Evolutionary conservation across 2,329 filamentous ascomycete species (phyloP).

Genomic region (Trichoderma simmonsii): DNA sequence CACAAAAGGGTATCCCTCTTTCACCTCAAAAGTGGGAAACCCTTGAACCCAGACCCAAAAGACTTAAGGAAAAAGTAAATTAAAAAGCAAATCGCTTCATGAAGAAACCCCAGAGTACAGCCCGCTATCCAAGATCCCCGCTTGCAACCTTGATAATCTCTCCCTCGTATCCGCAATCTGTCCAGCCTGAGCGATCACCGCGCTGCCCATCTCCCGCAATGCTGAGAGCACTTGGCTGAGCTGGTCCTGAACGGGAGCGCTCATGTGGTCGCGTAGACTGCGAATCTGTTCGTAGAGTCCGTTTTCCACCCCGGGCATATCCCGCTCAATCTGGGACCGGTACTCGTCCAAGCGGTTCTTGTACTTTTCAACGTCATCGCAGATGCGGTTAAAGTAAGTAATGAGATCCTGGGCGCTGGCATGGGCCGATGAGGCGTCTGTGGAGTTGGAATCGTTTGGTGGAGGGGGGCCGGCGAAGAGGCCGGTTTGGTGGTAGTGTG

Average conservation of each 20-base stretch:
- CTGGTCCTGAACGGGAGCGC: conserved; percentile 36
- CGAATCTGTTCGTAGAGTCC: conserved; percentile 45
- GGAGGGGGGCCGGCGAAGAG: conserved; percentile 39
- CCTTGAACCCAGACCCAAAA: background rate
- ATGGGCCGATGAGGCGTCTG: conserved; percentile 36
- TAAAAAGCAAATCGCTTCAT: conserved; percentile 19
- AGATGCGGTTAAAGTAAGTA: conserved; percentile 44
- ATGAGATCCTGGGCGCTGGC: conserved; percentile 43
- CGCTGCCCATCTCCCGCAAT: conserved; percentile 39
- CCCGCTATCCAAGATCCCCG: conserved; percentile 39
- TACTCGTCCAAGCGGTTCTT: conserved; percentile 44
- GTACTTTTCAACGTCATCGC: conserved; percentile 43
- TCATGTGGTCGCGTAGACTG: conserved; percentile 35
- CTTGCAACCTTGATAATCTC: conserved; percentile 40
- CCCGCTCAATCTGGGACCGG: conserved; percentile 45
- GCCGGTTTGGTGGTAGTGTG: conserved; percentile 50
- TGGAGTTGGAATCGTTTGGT: conserved; percentile 28
- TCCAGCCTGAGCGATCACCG: conserved; percentile 41
- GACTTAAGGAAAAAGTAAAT: background rate
- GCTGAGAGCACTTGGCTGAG: conserved; percentile 38
- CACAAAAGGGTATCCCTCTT: background rate
- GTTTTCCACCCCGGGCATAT: conserved; percentile 48
- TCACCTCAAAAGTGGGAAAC: background rate
- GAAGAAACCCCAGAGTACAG: conserved; percentile 35
- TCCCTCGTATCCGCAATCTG: conserved; percentile 44